These are phyloP conservation scores for Centrapalus pauciflorus DNA, from an alignment of 129 eudicot genomes.

Conservation along the genomic window DNA sequence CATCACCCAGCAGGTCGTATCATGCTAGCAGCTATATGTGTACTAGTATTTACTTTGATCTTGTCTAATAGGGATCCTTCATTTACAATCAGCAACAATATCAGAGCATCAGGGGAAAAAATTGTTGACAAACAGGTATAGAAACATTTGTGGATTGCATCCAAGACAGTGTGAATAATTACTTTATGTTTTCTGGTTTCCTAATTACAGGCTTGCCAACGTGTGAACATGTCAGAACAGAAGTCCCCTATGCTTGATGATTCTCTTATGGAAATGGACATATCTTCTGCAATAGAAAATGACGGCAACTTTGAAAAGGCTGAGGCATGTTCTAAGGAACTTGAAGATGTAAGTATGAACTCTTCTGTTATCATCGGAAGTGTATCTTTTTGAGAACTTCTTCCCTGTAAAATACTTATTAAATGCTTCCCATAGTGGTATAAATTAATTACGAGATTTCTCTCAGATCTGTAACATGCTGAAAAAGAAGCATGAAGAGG, in stretches of 20 bases:
- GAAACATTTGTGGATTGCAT: not conserved
- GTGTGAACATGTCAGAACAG: slow-evolving; percentile 22
- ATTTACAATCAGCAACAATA: slow-evolving; percentile 37
- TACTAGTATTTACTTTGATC: not conserved
- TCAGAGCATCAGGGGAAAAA: slow-evolving; percentile 24
- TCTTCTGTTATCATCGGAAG: too few relatives aligned
- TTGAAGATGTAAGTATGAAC: slow-evolving; percentile 62
- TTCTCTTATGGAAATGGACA: slow-evolving; percentile 31
- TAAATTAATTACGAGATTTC: too few relatives aligned
- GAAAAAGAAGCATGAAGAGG: slow-evolving; percentile 87
- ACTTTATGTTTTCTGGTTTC: not conserved
- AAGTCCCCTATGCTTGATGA: slow-evolving; percentile 25
- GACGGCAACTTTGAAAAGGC: slow-evolving; percentile 58
- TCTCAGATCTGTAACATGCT: slow-evolving; percentile 77
- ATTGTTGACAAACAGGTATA: slow-evolving; percentile 40
- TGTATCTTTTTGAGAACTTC: too few relatives aligned
- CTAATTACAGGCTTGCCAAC: slow-evolving; percentile 30
- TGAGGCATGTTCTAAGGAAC: slow-evolving; percentile 75
- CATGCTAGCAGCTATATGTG: not conserved
- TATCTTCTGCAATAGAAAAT: slow-evolving; percentile 32
- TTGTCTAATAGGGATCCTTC: not conserved
- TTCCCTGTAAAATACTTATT: too few relatives aligned
- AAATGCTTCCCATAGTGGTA: too few relatives aligned
- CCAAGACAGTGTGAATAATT: not conserved
- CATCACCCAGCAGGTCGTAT: slow-evolving; percentile 59